These are phyloP conservation scores for Mycena sanguinolenta DNA, from an alignment of 768 basidiomycete genomes.

Conservation along the genomic window DNA sequence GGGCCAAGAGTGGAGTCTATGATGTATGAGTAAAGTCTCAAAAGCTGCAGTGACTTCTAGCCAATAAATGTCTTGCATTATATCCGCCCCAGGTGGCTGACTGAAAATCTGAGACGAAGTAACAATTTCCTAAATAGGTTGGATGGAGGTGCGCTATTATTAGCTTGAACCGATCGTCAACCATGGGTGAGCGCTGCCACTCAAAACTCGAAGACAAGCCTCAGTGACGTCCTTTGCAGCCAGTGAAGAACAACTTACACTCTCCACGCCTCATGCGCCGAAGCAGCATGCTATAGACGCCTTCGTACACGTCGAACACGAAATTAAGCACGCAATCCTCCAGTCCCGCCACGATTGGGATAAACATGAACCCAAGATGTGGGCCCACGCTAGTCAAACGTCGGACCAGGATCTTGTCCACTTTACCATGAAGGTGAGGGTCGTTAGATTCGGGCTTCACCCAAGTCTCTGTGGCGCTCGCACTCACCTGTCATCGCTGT, in stretches of 20 bases:
- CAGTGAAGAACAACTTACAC: constrained; percentile 64
- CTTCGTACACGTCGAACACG: constrained; percentile 65
- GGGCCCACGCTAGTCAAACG: constrained; percentile 68
- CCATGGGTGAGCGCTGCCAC: constrained; percentile 39
- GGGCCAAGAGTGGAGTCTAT: constrained; percentile 6
- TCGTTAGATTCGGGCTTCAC: constrained; percentile 8
- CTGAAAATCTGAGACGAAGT: constrained; percentile 1
- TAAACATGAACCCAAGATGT: constrained; percentile 80
- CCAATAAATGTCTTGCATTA: constrained; percentile 22
- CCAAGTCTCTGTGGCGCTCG: not conserved
- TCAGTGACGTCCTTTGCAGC: constrained; percentile 54
- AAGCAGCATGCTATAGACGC: constrained; percentile 72
- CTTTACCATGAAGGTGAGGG: constrained; percentile 64
- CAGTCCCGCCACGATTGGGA: constrained; percentile 80
- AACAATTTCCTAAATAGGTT: constrained; percentile 21
- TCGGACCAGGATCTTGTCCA: constrained; percentile 64
- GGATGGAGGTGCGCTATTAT: not conserved
- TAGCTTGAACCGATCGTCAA: constrained; percentile 23
- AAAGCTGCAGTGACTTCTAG: not conserved
- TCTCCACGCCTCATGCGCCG: constrained; percentile 75
- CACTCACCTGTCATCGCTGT: constrained; percentile 23
- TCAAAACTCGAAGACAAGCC: not conserved
- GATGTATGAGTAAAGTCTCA: constrained; percentile 12
- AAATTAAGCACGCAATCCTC: constrained; percentile 76
- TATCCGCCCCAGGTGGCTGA: no score